Base-by-base conservation (phyloP, 768 basidiomycete species). In the Pisolithus microcarpus region DNA sequence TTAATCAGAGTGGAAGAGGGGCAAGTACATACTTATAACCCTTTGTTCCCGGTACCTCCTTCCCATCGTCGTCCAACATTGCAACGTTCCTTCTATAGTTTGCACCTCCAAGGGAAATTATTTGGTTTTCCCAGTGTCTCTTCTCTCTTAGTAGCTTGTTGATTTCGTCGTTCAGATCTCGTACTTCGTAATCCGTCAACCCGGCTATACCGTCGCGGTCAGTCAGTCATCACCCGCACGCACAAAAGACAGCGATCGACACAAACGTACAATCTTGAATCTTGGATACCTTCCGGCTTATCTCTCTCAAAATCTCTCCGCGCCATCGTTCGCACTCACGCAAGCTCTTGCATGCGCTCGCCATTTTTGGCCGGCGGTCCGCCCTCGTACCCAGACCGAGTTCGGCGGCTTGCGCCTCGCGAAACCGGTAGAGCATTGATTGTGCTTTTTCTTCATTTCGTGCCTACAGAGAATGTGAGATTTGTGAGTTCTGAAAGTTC, bases 371-470 rank as follows among this genome's bases (percentile, higher is more conserved):
- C n/a, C n/a, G n/a, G n/a, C n/a, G n/a, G n/a, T n/a, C n/a, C 9
- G 72, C 75, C 43, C 89, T 81, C 15, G 87, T 85, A 31, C 87
- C 87, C 21, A 99, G 79, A 36, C 95, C 94, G 58, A 98, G 84
- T 73, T 97, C 94, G 34, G 88, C 87, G 0, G 91, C 93, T 65
- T 98, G 94, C 42, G 91, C 89, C 71, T 97, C 93, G 49, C 94
- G 87, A 71, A 98, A 97, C 52, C 92, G 89, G 65, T 91, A 91
- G 28, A 91, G 76, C 87, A 91, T 92, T 16, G 87, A 91, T 69
- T 95, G 93, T 1, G 93, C 91, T 67, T 97, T 99, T 70, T 97
- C 95, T n/a, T 93, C 89, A 85, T 98, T 96, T 68, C 94, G 87
- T 55, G 94, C 92, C 93, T 91, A 56, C 10, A 11, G 31, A 34